Conservation (phyloP, 2,329 filamentous ascomycete species). For the Fusarium sp. region DNA sequence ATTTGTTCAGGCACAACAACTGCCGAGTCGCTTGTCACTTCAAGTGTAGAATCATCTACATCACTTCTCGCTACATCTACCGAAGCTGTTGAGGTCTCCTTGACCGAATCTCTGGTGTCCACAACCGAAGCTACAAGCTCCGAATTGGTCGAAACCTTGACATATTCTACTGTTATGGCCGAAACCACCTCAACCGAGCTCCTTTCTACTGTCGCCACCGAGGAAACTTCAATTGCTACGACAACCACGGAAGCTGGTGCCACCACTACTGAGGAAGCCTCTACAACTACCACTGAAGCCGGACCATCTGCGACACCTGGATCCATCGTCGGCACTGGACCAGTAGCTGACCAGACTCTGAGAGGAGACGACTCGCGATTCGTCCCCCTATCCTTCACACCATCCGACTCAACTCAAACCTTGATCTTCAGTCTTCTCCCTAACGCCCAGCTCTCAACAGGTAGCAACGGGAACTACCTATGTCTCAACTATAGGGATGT, state of each 20-base stretch:
- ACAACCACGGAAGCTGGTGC: background rate
- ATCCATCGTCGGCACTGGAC: background rate
- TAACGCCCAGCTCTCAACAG: background rate
- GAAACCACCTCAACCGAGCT: background rate
- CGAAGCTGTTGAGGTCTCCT: background rate
- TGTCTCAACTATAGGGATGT: background rate
- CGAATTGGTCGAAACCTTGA: background rate
- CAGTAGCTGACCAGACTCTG: background rate
- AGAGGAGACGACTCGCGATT: background rate
- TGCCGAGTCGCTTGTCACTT: background rate
- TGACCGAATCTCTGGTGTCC: background rate
- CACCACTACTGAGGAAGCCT: background rate
- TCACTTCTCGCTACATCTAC: background rate
- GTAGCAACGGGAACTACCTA: constrained; percentile 1
- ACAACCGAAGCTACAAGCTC: background rate
- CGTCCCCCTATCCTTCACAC: background rate
- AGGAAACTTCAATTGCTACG: background rate
- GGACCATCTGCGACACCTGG: background rate
- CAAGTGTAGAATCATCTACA: background rate
- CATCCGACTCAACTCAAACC: constrained; percentile 3
- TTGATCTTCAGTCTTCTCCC: background rate
- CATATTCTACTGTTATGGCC: background rate
- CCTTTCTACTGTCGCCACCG: background rate
- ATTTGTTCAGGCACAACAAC: background rate
- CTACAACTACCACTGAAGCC: background rate